Percentiles rank a stretch among this genome's conserved stretches.
phyloP scores from a whole-genome alignment of 495 filamentous ascomycete species.

The Aspergillus biplanus region DNA sequence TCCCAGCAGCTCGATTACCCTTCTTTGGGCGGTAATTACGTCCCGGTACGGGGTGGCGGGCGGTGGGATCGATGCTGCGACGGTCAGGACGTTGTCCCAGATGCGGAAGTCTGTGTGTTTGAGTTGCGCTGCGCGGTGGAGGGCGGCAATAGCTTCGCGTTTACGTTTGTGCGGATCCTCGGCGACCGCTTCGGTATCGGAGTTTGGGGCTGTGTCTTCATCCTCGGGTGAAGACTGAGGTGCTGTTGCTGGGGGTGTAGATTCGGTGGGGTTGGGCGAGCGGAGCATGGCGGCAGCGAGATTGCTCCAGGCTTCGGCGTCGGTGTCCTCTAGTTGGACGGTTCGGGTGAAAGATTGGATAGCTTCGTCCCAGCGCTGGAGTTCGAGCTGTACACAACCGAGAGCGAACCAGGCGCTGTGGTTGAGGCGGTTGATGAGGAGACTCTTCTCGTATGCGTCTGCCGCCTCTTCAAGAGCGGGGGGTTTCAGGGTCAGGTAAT shows the following conservation, averaged over 20 bases:
- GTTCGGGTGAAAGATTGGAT: slow-evolving; percentile 81
- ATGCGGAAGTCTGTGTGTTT: slow-evolving; percentile 86
- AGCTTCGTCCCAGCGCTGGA: slow-evolving; percentile 76
- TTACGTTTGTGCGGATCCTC: slow-evolving; percentile 63
- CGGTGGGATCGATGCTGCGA: slow-evolving; percentile 75
- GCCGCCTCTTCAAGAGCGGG: slow-evolving; percentile 69
- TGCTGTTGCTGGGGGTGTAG: slow-evolving; percentile 16
- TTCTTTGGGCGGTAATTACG: slow-evolving; percentile 69
- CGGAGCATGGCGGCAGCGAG: slow-evolving; percentile 79
- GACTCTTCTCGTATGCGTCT: slow-evolving; percentile 74
- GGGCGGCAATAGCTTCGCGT: slow-evolving; percentile 75
- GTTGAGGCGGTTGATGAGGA: slow-evolving; percentile 79
- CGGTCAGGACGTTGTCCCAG: slow-evolving; percentile 92
- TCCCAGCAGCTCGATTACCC: slow-evolving; percentile 75
- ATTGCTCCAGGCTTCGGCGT: slow-evolving; percentile 94
- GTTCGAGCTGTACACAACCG: slow-evolving; percentile 82
- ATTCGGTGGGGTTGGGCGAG: slow-evolving; percentile 41
- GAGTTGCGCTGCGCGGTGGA: slow-evolving; percentile 79
- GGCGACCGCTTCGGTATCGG: slow-evolving; percentile 4
- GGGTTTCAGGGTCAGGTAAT: slow-evolving; percentile 64
- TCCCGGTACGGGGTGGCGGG: slow-evolving; percentile 72
- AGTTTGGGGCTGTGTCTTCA: slow-evolving; percentile 40
- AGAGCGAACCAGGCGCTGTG: slow-evolving; percentile 84
- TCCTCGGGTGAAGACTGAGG: slow-evolving; percentile 23
- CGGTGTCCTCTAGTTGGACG: slow-evolving; percentile 81